Evolutionary conservation across 352 stramenopile genomes (phyloP).

Genomic region (Blastocystis sp.): DNA sequence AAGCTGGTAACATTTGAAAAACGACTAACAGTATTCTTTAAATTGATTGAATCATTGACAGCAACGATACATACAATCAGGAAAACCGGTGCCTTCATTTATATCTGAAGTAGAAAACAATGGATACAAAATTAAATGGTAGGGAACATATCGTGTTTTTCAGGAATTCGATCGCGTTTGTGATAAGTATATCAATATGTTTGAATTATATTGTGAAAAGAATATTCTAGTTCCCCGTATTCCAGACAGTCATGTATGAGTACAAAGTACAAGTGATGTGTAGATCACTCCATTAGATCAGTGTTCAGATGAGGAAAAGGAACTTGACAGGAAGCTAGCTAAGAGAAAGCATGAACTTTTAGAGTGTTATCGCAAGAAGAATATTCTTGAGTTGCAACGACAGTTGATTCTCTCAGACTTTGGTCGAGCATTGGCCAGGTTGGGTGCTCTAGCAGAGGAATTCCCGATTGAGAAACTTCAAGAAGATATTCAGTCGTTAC

Average conservation of each 20-base stretch:
- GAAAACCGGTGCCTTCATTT: background rate
- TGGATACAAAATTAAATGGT: background rate
- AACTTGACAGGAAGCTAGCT: slow-evolving; percentile 22
- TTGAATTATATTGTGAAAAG: slow-evolving; percentile 52
- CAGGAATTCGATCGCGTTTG: slow-evolving; percentile 39
- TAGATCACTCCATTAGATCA: background rate
- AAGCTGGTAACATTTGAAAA: slow-evolving; percentile 53
- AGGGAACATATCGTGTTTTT: slow-evolving; percentile 45
- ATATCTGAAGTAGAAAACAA: background rate
- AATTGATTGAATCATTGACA: background rate
- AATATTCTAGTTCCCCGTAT: slow-evolving; percentile 21
- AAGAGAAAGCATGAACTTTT: slow-evolving; percentile 51
- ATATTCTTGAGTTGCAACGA: slow-evolving; percentile 54
- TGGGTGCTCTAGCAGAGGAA: background rate
- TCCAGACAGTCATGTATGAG: background rate
- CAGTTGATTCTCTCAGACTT: slow-evolving; percentile 40
- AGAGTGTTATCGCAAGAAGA: slow-evolving; percentile 61
- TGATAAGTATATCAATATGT: slow-evolving; percentile 61
- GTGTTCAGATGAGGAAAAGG: slow-evolving; percentile 30
- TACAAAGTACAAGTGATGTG: background rate
- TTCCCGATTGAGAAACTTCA: background rate
- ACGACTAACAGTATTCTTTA: slow-evolving; percentile 1
- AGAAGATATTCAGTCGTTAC: slow-evolving; percentile 15
- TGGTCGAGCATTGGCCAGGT: background rate
- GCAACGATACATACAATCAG: slow-evolving; percentile 20